Base-by-base conservation (phyloP, 257 asterid genomes). In the Paulownia fortunei region DNA sequence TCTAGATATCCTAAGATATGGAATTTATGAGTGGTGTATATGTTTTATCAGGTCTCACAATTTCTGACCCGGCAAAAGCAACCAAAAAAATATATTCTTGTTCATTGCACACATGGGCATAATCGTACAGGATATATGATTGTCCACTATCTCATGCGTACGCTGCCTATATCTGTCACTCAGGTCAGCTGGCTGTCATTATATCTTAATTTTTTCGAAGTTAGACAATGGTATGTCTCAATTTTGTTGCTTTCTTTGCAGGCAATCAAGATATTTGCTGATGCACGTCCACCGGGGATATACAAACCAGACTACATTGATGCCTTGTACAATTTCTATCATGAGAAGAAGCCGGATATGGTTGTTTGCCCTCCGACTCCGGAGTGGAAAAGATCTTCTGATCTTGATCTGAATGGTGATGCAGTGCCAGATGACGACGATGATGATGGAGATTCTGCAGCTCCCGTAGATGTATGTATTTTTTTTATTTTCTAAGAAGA, bases 61-160 rank as follows among this genome's bases (percentile, higher is more conserved):
- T 96, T 93, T 83, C 86, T 92, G 83, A 78, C 84, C 34, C 89
- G 98, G 62, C 98, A 93, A 59, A 93, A 87, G 85, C 92, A 82
- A 41, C 69, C 87, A 4, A 93, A 90, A 82, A 96, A 93, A 76
- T 78, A 87, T 82, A 87, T 96, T 84, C 88, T 96, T 81, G 97
- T 93, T 47, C 99, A 96, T 78, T 96, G 99, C 88, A 96, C 99
- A 0, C 99, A 96, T 84, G 99, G 99, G 79, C 98, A 96, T 82
- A 96, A 96, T 77, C 97, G 98, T 69, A 96, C 99, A 46, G 99
- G 99, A 80, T 96, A 82, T 84, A 96, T 96, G 99, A 90, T 93
- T 46, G 81, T 89, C 82, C 98, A 96, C 81, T 96, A 84, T 87
- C 97, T 96, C 66, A 93, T 96, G 99, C 94, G 99, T 46, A 86